A percentile compares a stretch with the other conserved stretches of the same genome.
Evolutionary conservation across 1,284 basidiomycete genomes (phyloP).

Genomic region (Cryptococcus floricola): DNA sequence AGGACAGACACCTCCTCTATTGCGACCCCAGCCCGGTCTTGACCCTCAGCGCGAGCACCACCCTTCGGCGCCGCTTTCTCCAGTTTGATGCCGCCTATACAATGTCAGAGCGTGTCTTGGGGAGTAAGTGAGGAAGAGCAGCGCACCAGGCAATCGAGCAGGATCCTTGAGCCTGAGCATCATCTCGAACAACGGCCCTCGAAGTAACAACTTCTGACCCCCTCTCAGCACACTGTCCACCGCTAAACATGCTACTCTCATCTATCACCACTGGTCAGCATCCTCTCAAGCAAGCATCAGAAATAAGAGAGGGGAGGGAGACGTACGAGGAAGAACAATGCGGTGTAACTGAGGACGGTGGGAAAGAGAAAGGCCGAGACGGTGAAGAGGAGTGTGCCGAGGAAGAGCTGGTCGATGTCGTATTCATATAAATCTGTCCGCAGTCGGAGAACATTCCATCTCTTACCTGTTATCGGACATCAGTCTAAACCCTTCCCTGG

Average conservation of each 20-base stretch:
- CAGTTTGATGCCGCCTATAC: background rate
- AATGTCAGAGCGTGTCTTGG: background rate
- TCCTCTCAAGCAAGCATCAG: constrained; percentile 31
- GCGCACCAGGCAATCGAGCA: constrained; percentile 68
- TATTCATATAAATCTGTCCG: constrained; percentile 86
- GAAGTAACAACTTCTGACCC: constrained; percentile 71
- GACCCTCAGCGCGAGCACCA: background rate
- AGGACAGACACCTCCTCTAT: background rate
- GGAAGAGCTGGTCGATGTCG: constrained; percentile 86
- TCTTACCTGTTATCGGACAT: constrained; percentile 62
- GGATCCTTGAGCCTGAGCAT: constrained; percentile 84
- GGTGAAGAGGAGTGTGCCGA: constrained; percentile 93
- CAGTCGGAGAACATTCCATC: constrained; percentile 71
- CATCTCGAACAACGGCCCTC: constrained; percentile 84
- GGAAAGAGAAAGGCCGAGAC: constrained; percentile 85
- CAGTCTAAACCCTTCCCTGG: too few relatives aligned
- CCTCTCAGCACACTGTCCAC: constrained; percentile 63
- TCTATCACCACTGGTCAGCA: constrained; percentile 47
- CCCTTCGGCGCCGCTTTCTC: background rate
- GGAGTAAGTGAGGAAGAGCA: background rate
- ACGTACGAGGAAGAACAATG: constrained; percentile 70
- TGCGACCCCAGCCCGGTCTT: background rate
- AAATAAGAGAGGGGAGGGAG: background rate
- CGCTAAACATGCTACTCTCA: constrained; percentile 60
- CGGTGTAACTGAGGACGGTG: constrained; percentile 80